Evolutionary conservation across 169 alveolate species (phyloP), one percentile per base, ranked within the genome.

Genomic region (Plasmodium sp.): DNA sequence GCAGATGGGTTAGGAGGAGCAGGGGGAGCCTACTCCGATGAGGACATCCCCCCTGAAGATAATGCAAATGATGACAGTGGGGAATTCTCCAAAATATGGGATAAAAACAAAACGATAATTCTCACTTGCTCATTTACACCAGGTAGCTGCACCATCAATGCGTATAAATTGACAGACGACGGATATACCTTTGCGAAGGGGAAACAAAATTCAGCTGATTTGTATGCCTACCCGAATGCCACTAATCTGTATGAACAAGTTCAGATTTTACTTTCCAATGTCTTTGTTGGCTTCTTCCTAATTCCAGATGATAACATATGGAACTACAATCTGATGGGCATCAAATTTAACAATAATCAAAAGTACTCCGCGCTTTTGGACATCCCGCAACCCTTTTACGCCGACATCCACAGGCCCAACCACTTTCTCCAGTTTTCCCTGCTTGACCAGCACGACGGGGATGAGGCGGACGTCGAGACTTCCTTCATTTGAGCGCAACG

Each of bases 241-340:
- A 79, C 22, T 48, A 82, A 82, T 33, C 93, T 94, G 45, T 97
- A 96, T 91, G 99, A 97, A 56, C 98, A 97, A 92, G 99, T 98
- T 3, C 99, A 99, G 96, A 96, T 99, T 93, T 96, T 99, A 83
- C 97, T 99, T 45, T 98, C 99, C 48, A 99, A 99, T 96, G 98
- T 97, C 92, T 98, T 97, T 96, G 96, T 98, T 95, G 99, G 99
- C 18, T 99, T 98, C 98, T 99, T 98, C 96, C 96, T 99, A 97
- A 99, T 99, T 58, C 99, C 99, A 33, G 99, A 98, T 71, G 99
- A 98, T 81, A 99, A 99, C 56, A 96, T 99, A 45, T 99, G 99
- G 99, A 99, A 99, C 97, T 99, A 99, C 97, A 99, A 99, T 97
- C 98, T 99, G 96, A 99, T 98, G 99, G 99, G 99, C 43, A 96